Conservation (phyloP, 2,329 filamentous ascomycete genomes). For the Fusarium nematophilum region DNA sequence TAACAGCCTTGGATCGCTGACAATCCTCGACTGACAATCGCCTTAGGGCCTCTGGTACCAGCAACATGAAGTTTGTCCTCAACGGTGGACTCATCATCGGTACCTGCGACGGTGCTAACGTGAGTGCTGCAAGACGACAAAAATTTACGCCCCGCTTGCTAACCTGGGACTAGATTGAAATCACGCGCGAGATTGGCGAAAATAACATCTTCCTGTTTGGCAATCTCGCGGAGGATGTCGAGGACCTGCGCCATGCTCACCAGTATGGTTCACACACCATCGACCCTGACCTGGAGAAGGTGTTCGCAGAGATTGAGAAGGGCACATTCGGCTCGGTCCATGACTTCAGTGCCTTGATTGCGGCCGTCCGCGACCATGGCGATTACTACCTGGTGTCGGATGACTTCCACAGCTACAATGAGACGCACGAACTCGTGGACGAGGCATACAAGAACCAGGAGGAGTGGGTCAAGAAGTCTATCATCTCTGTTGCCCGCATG, state of each 20-base stretch:
- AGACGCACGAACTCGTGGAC: conserved; percentile 91
- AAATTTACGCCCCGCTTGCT: conserved; percentile 1
- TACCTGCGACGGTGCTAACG: conserved; percentile 97
- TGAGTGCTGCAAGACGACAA: conserved; percentile 59
- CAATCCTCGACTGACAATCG: conserved; percentile 9
- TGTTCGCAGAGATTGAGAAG: conserved; percentile 85
- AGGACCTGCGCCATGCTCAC: conserved; percentile 92
- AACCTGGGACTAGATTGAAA: conserved; percentile 75
- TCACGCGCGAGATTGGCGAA: conserved; percentile 95
- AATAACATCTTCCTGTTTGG: conserved; percentile 99
- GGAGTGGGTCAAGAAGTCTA: conserved; percentile 91
- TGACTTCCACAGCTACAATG: conserved; percentile 94
- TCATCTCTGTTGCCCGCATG: conserved; percentile 90
- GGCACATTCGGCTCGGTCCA: conserved; percentile 83
- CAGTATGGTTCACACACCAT: conserved; percentile 83
- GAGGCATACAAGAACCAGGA: conserved; percentile 93
- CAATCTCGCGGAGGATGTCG: conserved; percentile 94
- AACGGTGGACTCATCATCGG: conserved; percentile 98
- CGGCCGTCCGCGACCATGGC: conserved; percentile 89
- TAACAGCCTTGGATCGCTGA: neutral
- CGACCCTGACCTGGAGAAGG: conserved; percentile 79
- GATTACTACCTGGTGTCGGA: conserved; percentile 99
- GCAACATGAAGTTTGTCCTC: conserved; percentile 99
- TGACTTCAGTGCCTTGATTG: conserved; percentile 84
- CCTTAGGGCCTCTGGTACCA: conserved; percentile 77